Base-by-base conservation (phyloP, 345 rosid species). In the Populus euphratica region DNA sequence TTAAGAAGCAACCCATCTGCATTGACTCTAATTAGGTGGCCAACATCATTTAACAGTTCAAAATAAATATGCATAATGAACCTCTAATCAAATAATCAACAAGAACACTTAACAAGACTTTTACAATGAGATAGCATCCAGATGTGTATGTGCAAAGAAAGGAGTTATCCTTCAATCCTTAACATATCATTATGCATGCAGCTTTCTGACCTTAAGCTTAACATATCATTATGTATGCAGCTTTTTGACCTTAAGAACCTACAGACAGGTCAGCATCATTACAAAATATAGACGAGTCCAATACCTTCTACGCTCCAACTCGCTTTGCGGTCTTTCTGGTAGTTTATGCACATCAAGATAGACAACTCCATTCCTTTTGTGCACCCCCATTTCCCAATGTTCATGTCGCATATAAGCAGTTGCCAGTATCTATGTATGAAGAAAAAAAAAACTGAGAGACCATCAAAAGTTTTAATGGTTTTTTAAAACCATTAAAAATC, bases 371-470 rank as follows among this genome's bases (percentile, higher is more conserved):
- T 93, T 92, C 88, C 98, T 88, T 87, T 92, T 93, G 83, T 96
- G 99, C 85, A 96, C 98, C 16, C 99, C 99, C 98, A 96, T 96
- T 88, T 93, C 98, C 99, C 99, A 96, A 41, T 98, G 92, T 68
- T 93, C 99, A 75, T 87, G 84, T 77, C 87, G 85, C 76, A 88
- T 85, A 85, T 96, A 96, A 76, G 98, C 94, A 84, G 98, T 88
- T 52, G 91, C 93, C 79, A 96, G 41, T 82, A 96, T 96, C 99
- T 95, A 80, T 82, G 73, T 49, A 38, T 74, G 72, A 75, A 59
- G 52, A 86, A 25, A 41, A 77, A 44, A n/a, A 27, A 74, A 17
- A 5, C 23, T 39, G 41, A 38, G 6, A 56, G 29, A 20, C 31
- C 23, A 11, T 38, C 18, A 18, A 41, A 14, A 14, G 14, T 14